A percentile compares a stretch with the other conserved stretches of the same genome.
Evolutionary conservation across 257 asterid species (phyloP).

Genomic region (Cynanchum wilfordii): DNA sequence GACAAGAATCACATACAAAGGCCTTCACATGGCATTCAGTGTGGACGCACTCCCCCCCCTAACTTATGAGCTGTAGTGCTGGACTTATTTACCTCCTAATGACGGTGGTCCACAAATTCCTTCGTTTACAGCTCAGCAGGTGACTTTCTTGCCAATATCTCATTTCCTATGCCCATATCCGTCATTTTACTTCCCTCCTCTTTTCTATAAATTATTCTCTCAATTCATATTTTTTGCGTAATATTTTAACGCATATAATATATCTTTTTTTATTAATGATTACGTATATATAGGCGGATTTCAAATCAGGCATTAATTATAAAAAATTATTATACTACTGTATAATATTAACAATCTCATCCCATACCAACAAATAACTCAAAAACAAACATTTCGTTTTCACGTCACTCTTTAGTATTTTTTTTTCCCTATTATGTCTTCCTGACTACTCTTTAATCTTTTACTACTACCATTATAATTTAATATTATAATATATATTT

Average conservation of each 20-base stretch:
- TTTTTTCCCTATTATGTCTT: too few relatives aligned
- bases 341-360: conserved; percentile 17
- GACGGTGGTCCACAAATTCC: conserved; percentile 37
- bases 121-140: conserved; percentile 32
- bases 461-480: background rate
- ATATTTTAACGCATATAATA: too few relatives aligned
- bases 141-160: conserved; percentile 11
- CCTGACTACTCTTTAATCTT: background rate
- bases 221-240: too few relatives aligned
- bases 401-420: background rate
- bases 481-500: too few relatives aligned
- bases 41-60: conserved; percentile 29
- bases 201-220: background rate
- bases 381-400: background rate
- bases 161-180: conserved; percentile 19
- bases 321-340: background rate
- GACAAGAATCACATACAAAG: conserved; percentile 3
- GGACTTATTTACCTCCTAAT: conserved; percentile 25
- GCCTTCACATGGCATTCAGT: conserved; percentile 17
- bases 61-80: conserved; percentile 51
- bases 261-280: too few relatives aligned
- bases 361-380: background rate
- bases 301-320: conserved; percentile 5
- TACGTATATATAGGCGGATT: background rate
- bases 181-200: conserved; percentile 15